These are phyloP conservation scores for Entoloma clypeatum DNA, from an alignment of 1,284 basidiomycete genomes.

Conservation along the genomic window DNA sequence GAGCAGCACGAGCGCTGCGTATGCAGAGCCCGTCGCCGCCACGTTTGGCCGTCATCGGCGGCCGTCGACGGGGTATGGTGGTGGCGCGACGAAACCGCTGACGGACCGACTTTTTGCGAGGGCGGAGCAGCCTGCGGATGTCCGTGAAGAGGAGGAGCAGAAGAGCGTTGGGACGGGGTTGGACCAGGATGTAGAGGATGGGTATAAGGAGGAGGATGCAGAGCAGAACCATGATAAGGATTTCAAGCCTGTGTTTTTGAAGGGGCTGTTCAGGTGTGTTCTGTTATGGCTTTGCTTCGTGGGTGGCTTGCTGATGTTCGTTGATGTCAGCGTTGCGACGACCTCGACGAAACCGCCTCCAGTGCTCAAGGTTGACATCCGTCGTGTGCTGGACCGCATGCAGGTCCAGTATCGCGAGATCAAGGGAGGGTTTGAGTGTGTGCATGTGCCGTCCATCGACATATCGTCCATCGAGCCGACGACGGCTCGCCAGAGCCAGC, in stretches of 20 bases:
- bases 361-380: constrained; percentile 81
- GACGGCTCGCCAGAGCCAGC: constrained; percentile 27
- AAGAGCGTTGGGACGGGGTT: constrained; percentile 19
- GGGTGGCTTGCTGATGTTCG: constrained; percentile 8
- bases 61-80: constrained; percentile 56
- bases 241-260: constrained; percentile 85
- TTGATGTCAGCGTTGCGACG: constrained; percentile 75
- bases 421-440: constrained; percentile 92
- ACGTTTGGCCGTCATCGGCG: constrained; percentile 63
- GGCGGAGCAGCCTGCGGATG: constrained; percentile 37
- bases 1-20: constrained; percentile 66
- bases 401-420: constrained; percentile 92
- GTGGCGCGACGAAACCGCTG: constrained; percentile 37
- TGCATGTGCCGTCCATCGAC: constrained; percentile 92
- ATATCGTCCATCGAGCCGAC: constrained; percentile 61
- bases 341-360: constrained; percentile 88
- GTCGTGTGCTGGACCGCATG: constrained; percentile 86
- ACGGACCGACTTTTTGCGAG: constrained; percentile 49
- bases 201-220: constrained; percentile 39
- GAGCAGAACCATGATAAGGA: constrained; percentile 56
- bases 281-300: constrained; percentile 2
- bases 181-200: constrained; percentile 25
- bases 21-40: constrained; percentile 42
- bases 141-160: constrained; percentile 30
- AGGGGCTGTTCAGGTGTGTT: constrained; percentile 81